Conservation (phyloP, 306 rosid species). For the Gleditsia sinensis region DNA sequence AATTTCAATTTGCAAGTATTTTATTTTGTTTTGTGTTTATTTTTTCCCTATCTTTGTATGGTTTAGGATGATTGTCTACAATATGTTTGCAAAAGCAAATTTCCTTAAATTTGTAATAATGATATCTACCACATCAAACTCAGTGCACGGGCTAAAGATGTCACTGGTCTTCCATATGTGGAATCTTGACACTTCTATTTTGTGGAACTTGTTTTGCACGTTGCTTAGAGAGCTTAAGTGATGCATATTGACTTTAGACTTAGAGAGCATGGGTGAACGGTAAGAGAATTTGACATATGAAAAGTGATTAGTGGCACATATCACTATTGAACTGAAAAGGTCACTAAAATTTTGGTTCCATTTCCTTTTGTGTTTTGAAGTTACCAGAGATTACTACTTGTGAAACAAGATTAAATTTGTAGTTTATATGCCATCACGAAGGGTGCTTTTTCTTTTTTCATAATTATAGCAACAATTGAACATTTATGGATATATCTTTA, state of each 20-base stretch:
- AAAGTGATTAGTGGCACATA: not conserved
- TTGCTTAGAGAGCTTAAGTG: not conserved
- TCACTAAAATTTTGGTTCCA: not conserved
- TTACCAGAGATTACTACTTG: not conserved
- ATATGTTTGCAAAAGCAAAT: too few relatives aligned
- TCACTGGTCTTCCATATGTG: not conserved
- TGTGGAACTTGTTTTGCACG: not conserved
- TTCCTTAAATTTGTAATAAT: too few relatives aligned
- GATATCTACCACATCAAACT: too few relatives aligned
- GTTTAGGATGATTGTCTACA: too few relatives aligned
- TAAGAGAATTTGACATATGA: not conserved
- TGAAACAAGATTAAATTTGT: not conserved
- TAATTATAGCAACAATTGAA: not conserved
- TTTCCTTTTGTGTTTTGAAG: not conserved
- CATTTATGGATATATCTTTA: not conserved
- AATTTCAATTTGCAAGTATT: too few relatives aligned
- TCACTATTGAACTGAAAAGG: not conserved
- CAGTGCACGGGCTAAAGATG: not conserved
- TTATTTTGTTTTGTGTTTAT: too few relatives aligned
- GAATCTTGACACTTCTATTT: not conserved
- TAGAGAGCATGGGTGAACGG: not conserved
- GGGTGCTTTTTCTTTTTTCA: not conserved
- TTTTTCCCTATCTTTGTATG: too few relatives aligned
- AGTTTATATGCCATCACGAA: not conserved
- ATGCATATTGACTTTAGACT: not conserved